Percentiles rank a stretch among this genome's conserved stretches.
These are phyloP conservation scores for Diplosphaera chodatii DNA, from an alignment of 139 green algal genomes.

Conservation along the genomic window DNA sequence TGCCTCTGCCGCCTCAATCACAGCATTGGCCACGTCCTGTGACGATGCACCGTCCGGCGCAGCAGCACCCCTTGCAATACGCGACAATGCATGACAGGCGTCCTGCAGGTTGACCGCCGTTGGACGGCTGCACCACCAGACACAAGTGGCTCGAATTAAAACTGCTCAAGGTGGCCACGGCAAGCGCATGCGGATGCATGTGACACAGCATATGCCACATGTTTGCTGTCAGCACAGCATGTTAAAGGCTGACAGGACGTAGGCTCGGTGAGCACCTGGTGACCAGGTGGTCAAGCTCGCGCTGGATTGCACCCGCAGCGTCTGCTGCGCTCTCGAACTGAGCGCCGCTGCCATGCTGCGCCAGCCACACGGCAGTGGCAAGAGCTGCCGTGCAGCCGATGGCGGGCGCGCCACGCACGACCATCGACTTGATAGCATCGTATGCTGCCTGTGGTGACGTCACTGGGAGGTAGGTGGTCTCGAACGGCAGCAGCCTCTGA, in stretches of 20 bases:
- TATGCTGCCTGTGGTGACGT: constrained; percentile 42
- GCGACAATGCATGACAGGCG: constrained; percentile 58
- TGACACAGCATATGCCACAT: too few species aligned
- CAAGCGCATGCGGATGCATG: too few species aligned
- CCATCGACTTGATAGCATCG: constrained; percentile 84
- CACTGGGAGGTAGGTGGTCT: constrained; percentile 61
- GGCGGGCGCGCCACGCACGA: constrained; percentile 86
- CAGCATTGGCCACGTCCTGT: constrained; percentile 39
- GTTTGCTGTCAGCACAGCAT: background rate
- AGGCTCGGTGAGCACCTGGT: constrained; percentile 70
- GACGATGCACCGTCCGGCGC: constrained; percentile 27
- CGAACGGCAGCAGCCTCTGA: constrained; percentile 76
- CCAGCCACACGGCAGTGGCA: constrained; percentile 61
- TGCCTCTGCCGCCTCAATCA: constrained; percentile 62
- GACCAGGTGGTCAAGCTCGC: constrained; percentile 68
- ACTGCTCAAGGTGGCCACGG: too few species aligned
- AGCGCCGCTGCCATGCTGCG: constrained; percentile 18
- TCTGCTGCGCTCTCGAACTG: constrained; percentile 35
- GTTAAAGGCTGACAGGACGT: too few species aligned
- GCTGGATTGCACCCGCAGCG: constrained; percentile 27
- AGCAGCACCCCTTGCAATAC: constrained; percentile 26
- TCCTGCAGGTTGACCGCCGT: constrained; percentile 93
- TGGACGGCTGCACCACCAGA: constrained; percentile 70
- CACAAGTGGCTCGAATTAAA: too few species aligned
- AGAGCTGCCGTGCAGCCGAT: constrained; percentile 87